phyloP scores from a whole-genome alignment of 352 stramenopile species.

The Pythium graminicola region DNA sequence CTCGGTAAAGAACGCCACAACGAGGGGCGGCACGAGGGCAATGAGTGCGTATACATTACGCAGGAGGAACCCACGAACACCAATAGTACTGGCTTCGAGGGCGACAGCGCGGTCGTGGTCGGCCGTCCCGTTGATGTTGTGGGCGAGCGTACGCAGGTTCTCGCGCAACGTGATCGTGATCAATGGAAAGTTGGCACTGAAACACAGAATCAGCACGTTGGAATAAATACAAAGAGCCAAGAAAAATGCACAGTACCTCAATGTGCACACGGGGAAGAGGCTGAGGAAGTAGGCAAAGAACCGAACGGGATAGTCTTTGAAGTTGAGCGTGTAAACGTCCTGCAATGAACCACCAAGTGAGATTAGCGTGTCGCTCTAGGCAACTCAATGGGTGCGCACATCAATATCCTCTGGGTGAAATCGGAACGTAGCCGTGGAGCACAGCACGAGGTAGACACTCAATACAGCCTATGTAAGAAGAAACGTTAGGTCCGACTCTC shows the following conservation, averaged over 20 bases:
- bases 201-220: neutral
- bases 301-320: constrained; percentile 71
- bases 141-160: constrained; percentile 68
- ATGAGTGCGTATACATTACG: constrained; percentile 63
- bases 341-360: constrained; percentile 14
- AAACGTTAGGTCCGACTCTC: too few species aligned
- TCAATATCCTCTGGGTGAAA: constrained; percentile 76
- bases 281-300: constrained; percentile 83
- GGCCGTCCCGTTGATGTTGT: constrained; percentile 30
- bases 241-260: constrained; percentile 45
- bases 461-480: constrained; percentile 50
- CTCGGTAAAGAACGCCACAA: constrained; percentile 83
- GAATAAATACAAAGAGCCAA: constrained; percentile 5
- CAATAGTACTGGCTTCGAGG: constrained; percentile 14
- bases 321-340: constrained; percentile 89
- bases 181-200: constrained; percentile 75
- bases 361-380: neutral
- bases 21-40: constrained; percentile 66
- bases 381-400: constrained; percentile 25
- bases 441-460: constrained; percentile 75
- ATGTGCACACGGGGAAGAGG: constrained; percentile 81
- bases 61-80: constrained; percentile 36
- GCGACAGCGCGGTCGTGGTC: constrained; percentile 11
- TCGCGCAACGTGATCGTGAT: constrained; percentile 85
- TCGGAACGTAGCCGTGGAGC: constrained; percentile 68